Base-by-base conservation (phyloP, 768 basidiomycete species). In the Macrolepiota albuminosa region DNA sequence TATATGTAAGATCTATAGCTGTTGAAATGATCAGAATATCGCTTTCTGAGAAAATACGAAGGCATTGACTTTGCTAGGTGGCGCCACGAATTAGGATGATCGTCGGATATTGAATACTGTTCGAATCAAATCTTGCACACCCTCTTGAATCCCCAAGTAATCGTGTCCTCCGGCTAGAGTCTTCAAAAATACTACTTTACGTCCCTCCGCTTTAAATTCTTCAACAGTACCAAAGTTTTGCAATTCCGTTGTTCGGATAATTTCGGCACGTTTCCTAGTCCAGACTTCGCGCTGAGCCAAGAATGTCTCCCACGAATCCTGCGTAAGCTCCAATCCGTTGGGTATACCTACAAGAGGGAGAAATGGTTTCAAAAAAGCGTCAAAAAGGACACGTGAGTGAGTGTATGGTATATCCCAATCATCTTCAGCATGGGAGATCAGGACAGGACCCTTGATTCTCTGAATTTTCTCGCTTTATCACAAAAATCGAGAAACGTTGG, bases 351-450 rank as follows among this genome's bases (percentile, higher is more conserved):
- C 51, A 31, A 76, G 67, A 2, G 89, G 88, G 8, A 93, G 77
- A 57, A 81, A 74, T 0, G 84, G 84, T 24, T 86, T 84, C 34
- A 93, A 70, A 63, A 93, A 85, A 0, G 83, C 77, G 45, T 89
- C 77, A 70, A 95, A 93, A 26, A 96, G 81, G 0, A 78, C 75
- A 31, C 82, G 78, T 0, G 93, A 91, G 69, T 95, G 93, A 0
- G 82, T 76, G 68, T 83, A 73, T 0, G 90, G 88, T 54, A 95
- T 93, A 26, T 92, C 88, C 71, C 77, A 81, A 73, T 96, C 94
- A 68, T 94, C 78, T 68, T 81, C 75, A 55, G 92, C 85, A 67
- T 96, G 94, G 0, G 81, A 85, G 64, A 96, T 83, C 37, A 95
- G 73, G 3, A 92, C 80, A 6, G 89, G 81, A 0, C 79, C 80